A percentile compares a stretch with the other conserved stretches of the same genome.
Conservation (phyloP, 257 asterid genomes). For the Sherardia arvensis region DNA sequence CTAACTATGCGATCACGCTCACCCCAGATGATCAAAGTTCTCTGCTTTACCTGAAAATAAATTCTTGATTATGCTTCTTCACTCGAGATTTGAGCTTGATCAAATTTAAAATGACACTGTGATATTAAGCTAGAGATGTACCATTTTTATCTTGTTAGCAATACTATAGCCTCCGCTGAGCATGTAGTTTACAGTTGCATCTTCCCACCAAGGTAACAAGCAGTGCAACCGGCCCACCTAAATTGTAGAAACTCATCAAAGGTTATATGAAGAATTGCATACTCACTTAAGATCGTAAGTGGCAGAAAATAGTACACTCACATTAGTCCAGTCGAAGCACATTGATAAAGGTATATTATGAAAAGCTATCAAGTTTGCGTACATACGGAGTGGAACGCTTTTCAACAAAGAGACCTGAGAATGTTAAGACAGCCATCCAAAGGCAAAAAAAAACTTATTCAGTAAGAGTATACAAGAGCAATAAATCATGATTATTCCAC, state of each 20-base stretch:
- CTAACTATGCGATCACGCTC: constrained; percentile 43
- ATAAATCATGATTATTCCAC: neutral
- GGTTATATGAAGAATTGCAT: neutral
- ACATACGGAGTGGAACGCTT: constrained; percentile 57
- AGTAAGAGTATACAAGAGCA: neutral
- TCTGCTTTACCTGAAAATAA: constrained; percentile 44
- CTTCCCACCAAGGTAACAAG: constrained; percentile 86
- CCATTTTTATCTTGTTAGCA: constrained; percentile 42
- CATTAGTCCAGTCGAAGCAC: constrained; percentile 52
- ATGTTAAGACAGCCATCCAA: neutral
- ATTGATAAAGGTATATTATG: constrained; percentile 41
- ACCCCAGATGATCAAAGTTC: constrained; percentile 49
- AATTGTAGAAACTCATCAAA: constrained; percentile 7
- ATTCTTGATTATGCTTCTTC: neutral
- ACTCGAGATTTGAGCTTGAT: neutral
- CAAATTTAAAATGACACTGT: neutral
- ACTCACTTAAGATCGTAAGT: neutral
- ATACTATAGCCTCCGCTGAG: constrained; percentile 73
- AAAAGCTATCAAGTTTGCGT: constrained; percentile 47
- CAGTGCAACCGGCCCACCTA: constrained; percentile 81
- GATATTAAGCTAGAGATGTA: constrained; percentile 1
- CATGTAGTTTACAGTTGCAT: constrained; percentile 59
- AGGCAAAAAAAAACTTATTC: neutral
- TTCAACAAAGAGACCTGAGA: constrained; percentile 58
- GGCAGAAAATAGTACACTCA: constrained; percentile 20